phyloP scores from a whole-genome alignment of 2,329 filamentous ascomycete species.

The Cryphonectria naterciae region DNA sequence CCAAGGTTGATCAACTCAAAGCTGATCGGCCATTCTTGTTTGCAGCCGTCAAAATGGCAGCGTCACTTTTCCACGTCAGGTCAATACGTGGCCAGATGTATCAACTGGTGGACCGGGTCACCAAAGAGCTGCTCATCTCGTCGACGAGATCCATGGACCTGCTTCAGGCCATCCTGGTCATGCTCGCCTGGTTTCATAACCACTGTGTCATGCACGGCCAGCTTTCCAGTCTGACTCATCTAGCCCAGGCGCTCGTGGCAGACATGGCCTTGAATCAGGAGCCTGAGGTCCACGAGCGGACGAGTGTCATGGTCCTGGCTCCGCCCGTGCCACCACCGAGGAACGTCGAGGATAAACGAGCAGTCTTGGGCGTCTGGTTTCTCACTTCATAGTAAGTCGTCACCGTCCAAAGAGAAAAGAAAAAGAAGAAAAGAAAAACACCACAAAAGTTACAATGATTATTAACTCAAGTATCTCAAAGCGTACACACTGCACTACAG shows the following conservation, averaged over 20 bases:
- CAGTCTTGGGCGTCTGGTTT: conserved; percentile 58
- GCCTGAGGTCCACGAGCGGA: conserved; percentile 47
- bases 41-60: conserved; percentile 53
- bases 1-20: conserved; percentile 43
- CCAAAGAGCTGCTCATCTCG: conserved; percentile 53
- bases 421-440: neutral
- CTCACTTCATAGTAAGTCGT: conserved; percentile 54
- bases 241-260: conserved; percentile 51
- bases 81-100: conserved; percentile 57
- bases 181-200: conserved; percentile 57
- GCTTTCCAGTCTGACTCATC: conserved; percentile 53
- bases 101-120: conserved; percentile 49
- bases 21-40: conserved; percentile 52
- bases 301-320: conserved; percentile 47
- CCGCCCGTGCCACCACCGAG: conserved; percentile 44
- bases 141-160: conserved; percentile 56
- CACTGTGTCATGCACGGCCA: conserved; percentile 59
- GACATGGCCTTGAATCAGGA: conserved; percentile 52
- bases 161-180: conserved; percentile 52
- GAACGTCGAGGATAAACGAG: conserved; percentile 57
- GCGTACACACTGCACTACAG: conserved; percentile 47
- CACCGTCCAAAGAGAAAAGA: neutral
- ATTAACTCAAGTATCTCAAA: conserved; percentile 33
- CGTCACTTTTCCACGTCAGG: conserved; percentile 50
- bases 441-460: neutral